Conservation (phyloP, 2,329 filamentous ascomycete species). For the Sclerotinia minor region DNA sequence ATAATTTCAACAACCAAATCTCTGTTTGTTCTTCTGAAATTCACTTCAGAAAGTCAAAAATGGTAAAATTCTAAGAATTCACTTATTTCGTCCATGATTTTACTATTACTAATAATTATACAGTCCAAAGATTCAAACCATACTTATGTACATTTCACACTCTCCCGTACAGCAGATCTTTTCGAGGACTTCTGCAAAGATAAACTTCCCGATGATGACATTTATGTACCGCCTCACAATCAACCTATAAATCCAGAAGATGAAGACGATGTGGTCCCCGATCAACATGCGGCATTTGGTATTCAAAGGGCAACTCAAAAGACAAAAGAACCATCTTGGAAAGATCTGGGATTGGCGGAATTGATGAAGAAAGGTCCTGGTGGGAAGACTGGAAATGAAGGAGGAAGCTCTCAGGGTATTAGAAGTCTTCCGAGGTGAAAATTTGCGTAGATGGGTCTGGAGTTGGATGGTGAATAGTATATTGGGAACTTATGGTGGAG, state of each 20-base stretch:
- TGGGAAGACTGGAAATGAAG: conserved; percentile 24
- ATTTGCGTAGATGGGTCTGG: not conserved
- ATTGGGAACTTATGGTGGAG: not conserved
- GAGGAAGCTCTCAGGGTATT: conserved; percentile 26
- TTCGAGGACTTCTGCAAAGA: conserved; percentile 76
- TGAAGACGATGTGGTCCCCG: conserved; percentile 84
- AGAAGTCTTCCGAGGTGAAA: conserved; percentile 34
- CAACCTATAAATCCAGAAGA: conserved; percentile 85
- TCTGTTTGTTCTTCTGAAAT: not conserved
- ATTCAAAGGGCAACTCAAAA: conserved; percentile 79
- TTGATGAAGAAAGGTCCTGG: conserved; percentile 63
- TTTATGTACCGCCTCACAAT: conserved; percentile 77
- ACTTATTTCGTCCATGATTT: not conserved
- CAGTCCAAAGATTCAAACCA: conserved; percentile 68
- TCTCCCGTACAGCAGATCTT: conserved; percentile 70
- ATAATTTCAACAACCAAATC: not conserved
- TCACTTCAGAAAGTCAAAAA: not conserved
- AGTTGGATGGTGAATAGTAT: not conserved
- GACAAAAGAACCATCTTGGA: conserved; percentile 71
- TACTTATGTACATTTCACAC: conserved; percentile 75
- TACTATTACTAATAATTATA: not conserved
- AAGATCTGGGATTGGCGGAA: conserved; percentile 71
- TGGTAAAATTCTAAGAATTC: conserved; percentile 2
- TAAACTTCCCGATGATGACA: conserved; percentile 72
- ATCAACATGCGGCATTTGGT: conserved; percentile 85